These are phyloP conservation scores for Hemisphaericaspora lyxosophila DNA, from an alignment of 1,139 yeast species.

Conservation along the genomic window DNA sequence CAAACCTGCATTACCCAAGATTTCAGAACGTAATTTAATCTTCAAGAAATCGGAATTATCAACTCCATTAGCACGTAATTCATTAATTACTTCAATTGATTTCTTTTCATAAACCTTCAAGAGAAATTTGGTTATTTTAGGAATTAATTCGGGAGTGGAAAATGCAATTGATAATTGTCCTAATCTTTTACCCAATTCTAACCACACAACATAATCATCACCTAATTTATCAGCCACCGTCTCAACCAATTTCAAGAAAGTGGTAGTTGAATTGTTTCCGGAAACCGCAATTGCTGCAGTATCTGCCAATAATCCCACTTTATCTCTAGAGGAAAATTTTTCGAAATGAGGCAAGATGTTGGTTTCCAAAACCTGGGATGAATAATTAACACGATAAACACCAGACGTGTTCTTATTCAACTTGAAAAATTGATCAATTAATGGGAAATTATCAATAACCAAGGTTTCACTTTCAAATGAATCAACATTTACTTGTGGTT, in stretches of 20 bases:
- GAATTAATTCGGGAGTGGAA: constrained; percentile 43
- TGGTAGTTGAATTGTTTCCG: constrained; percentile 48
- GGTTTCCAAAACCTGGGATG: constrained; percentile 44
- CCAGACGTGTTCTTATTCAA: constrained; percentile 64
- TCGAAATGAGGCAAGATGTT: constrained; percentile 45
- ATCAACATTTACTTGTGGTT: constrained; percentile 13
- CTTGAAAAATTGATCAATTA: constrained; percentile 43
- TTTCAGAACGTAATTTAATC: constrained; percentile 50
- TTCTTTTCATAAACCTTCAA: constrained; percentile 41
- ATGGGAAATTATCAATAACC: constrained; percentile 25
- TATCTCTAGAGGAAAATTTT: constrained; percentile 62
- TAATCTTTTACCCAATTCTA: constrained; percentile 51
- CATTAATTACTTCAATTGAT: constrained; percentile 30
- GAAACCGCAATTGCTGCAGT: constrained; percentile 54
- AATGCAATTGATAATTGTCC: constrained; percentile 45
- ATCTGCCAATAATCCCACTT: constrained; percentile 39
- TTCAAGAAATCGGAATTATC: constrained; percentile 44
- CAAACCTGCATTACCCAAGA: constrained; percentile 54
- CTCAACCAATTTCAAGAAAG: constrained; percentile 45
- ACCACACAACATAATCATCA: constrained; percentile 65
- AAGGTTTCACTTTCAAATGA: constrained; percentile 24
- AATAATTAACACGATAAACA: constrained; percentile 67
- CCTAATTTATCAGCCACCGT: constrained; percentile 46
- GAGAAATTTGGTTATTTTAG: constrained; percentile 41
- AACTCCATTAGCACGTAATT: constrained; percentile 33